A percentile compares a stretch with the other conserved stretches of the same genome.
These are phyloP conservation scores for Saccharomycopsis hybrid DNA, from an alignment of 1,139 yeast species.

Conservation along the genomic window DNA sequence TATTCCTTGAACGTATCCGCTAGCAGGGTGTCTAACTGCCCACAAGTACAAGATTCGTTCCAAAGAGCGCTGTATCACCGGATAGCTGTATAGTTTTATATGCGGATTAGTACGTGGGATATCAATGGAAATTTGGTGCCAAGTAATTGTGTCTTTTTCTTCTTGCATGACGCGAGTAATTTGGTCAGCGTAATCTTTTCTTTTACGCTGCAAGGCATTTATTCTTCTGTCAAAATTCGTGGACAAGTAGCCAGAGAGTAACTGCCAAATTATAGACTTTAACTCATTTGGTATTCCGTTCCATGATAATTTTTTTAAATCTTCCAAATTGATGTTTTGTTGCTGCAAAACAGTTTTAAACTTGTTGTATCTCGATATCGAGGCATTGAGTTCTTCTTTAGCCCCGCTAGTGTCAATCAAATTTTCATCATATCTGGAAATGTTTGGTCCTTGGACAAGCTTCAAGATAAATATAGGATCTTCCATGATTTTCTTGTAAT, in stretches of 20 bases:
- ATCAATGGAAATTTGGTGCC: conserved; percentile 96
- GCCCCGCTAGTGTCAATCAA: conserved; percentile 23
- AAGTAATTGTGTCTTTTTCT: conserved; percentile 65
- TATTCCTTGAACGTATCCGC: conserved; percentile 99
- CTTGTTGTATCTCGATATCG: conserved; percentile 55
- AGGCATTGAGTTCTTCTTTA: conserved; percentile 48
- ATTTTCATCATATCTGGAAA: conserved; percentile 18
- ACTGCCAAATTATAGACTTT: conserved; percentile 85
- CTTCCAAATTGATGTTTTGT: conserved; percentile 56
- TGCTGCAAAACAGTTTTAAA: conserved; percentile 55
- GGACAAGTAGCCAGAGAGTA: conserved; percentile 83
- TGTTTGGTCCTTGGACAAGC: conserved; percentile 21
- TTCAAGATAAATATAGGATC: conserved; percentile 37
- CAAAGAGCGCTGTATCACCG: conserved; percentile 68
- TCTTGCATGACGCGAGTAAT: conserved; percentile 47
- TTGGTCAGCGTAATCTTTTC: conserved; percentile 76
- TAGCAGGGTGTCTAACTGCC: conserved; percentile 97
- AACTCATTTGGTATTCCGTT: conserved; percentile 84
- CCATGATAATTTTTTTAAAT: conserved; percentile 80
- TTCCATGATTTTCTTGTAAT: conserved; percentile 27
- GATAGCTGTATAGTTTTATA: conserved; percentile 61
- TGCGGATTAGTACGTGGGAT: conserved; percentile 93
- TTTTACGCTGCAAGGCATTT: conserved; percentile 63
- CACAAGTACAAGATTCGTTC: conserved; percentile 82
- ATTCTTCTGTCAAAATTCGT: conserved; percentile 73